phyloP scores from a whole-genome alignment of 2,329 filamentous ascomycete genomes.

The Hymenoscyphus occultus region DNA sequence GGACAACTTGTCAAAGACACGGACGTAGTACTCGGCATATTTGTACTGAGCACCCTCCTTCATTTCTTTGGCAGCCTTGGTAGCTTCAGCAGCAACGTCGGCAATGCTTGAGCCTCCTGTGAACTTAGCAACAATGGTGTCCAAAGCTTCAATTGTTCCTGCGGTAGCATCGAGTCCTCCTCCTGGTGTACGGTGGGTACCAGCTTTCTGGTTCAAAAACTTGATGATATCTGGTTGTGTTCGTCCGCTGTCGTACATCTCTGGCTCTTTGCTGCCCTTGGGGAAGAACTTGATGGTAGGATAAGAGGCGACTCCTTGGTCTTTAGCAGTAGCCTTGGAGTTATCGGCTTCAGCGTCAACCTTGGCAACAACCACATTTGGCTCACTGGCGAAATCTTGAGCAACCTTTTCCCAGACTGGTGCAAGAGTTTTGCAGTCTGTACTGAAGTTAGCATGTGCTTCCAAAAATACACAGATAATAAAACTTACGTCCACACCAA shows the following conservation, averaged over 20 bases:
- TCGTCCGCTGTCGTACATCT: conserved; percentile 73
- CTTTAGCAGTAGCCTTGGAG: conserved; percentile 72
- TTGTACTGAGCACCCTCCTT: conserved; percentile 63
- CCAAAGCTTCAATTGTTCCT: conserved; percentile 77
- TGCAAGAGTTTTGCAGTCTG: conserved; percentile 95
- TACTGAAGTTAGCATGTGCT: neutral
- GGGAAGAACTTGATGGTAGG: conserved; percentile 98
- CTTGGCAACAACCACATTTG: conserved; percentile 83
- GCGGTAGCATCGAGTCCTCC: conserved; percentile 76
- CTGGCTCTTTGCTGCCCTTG: conserved; percentile 70
- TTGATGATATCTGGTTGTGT: conserved; percentile 71
- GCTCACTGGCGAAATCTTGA: conserved; percentile 73
- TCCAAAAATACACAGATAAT: neutral
- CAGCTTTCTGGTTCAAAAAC: conserved; percentile 85
- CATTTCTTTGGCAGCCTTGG: conserved; percentile 65
- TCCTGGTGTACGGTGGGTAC: conserved; percentile 78
- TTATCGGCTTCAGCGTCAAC: conserved; percentile 89
- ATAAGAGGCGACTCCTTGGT: conserved; percentile 79
- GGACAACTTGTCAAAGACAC: conserved; percentile 81
- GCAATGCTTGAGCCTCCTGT: conserved; percentile 55
- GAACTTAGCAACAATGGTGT: conserved; percentile 73
- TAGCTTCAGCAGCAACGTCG: conserved; percentile 66
- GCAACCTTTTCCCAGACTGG: conserved; percentile 88
- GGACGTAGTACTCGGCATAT: conserved; percentile 92
- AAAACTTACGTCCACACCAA: conserved; percentile 85